phyloP scores from a whole-genome alignment of 129 eudicot genomes.

The Gnaphalium uliginosum region DNA sequence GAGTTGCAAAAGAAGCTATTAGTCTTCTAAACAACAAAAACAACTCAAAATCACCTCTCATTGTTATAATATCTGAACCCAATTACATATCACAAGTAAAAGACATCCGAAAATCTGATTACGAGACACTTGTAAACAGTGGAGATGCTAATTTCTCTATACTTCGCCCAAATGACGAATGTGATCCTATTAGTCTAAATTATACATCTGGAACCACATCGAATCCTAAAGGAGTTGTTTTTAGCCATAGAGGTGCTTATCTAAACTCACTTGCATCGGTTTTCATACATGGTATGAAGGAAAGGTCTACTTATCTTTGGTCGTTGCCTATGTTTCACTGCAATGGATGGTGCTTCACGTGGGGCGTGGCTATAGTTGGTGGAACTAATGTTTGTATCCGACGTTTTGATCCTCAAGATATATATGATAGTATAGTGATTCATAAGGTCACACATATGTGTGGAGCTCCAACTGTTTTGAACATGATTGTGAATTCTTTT shows the following conservation, averaged over 20 bases:
- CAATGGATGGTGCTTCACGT: conserved; percentile 75
- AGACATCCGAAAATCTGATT: conserved; percentile 26
- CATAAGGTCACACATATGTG: conserved; percentile 71
- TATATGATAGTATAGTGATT: conserved; percentile 45
- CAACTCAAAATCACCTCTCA: conserved; percentile 36
- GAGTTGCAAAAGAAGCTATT: conserved; percentile 51
- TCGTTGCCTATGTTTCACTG: conserved; percentile 89
- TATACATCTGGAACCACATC: conserved; percentile 90
- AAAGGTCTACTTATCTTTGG: conserved; percentile 67
- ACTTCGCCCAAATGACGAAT: conserved; percentile 52
- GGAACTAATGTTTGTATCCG: conserved; percentile 75
- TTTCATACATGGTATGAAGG: conserved; percentile 60
- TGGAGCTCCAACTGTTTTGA: conserved; percentile 78
- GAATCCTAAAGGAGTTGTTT: conserved; percentile 74
- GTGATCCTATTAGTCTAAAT: conserved; percentile 65
- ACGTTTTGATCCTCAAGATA: conserved; percentile 41
- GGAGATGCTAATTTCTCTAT: conserved; percentile 44
- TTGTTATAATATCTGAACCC: conserved; percentile 48
- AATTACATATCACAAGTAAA: neutral
- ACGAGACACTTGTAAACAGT: conserved; percentile 50
- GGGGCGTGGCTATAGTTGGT: conserved; percentile 73
- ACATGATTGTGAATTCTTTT: conserved; percentile 60
- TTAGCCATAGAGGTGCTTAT: conserved; percentile 69
- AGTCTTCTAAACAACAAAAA: conserved; percentile 35
- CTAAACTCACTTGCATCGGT: conserved; percentile 57